A percentile compares a stretch with the other conserved stretches of the same genome.
These are phyloP conservation scores for Rubus idaeus DNA, from an alignment of 306 rosid genomes.

Conservation along the genomic window DNA sequence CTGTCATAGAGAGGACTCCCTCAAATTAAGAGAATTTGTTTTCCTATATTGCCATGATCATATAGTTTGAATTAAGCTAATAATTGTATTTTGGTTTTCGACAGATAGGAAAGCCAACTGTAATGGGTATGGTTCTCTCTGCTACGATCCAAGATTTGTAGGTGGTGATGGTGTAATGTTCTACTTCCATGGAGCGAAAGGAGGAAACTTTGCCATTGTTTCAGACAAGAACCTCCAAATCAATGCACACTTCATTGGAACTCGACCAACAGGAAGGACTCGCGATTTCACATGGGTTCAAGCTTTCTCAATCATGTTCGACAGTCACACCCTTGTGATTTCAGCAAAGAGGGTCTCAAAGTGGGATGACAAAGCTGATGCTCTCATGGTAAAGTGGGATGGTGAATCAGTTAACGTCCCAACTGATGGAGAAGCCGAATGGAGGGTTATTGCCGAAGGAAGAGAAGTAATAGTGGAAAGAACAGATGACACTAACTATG, in stretches of 20 bases:
- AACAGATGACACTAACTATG: slow-evolving; percentile 57
- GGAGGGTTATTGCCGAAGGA: slow-evolving; percentile 46
- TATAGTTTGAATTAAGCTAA: not conserved
- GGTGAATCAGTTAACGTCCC: slow-evolving; percentile 44
- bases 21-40: too few species aligned
- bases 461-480: slow-evolving; percentile 66
- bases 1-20: too few species aligned
- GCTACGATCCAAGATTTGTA: slow-evolving; percentile 79
- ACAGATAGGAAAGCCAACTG: slow-evolving; percentile 69
- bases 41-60: too few species aligned
- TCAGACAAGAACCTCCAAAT: slow-evolving; percentile 64
- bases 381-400: slow-evolving; percentile 64
- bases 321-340: slow-evolving; percentile 61
- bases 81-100: not conserved
- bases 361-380: slow-evolving; percentile 59
- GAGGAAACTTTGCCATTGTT: slow-evolving; percentile 64
- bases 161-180: slow-evolving; percentile 87
- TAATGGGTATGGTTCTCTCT: slow-evolving; percentile 70
- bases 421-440: slow-evolving; percentile 53
- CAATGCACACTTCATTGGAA: slow-evolving; percentile 77
- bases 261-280: slow-evolving; percentile 68
- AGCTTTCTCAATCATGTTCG: slow-evolving; percentile 64
- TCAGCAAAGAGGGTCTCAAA: slow-evolving; percentile 60
- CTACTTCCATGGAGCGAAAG: slow-evolving; percentile 82
- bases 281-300: slow-evolving; percentile 89